Base-by-base conservation (phyloP, 202 grass and related monocot species). In the Eragrostis tef region DNA sequence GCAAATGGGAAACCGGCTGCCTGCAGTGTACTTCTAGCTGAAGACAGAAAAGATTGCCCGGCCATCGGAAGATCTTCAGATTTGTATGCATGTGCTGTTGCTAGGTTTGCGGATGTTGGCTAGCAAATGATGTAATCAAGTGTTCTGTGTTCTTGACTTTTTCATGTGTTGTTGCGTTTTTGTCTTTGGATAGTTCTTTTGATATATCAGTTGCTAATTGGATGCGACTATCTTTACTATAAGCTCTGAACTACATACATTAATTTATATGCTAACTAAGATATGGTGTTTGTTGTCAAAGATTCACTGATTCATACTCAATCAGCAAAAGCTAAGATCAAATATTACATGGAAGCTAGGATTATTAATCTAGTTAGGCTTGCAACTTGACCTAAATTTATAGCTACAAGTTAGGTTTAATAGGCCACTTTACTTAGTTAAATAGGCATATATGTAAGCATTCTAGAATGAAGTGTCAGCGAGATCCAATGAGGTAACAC, bases 261-360 rank as follows among this genome's bases (percentile, higher is more conserved):
- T 81, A 43, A 47, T 78, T 81, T 51, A 54, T 82, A 89, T 54
- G 68, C 24, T 70, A 69, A 27, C 45, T 86, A 21, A 83, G 83
- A 86, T 89, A 74, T 29, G 62, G 68, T 56, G 74, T 69, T 67
- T 79, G 68, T 69, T 89, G 74, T 73, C 79, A 86, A 74, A 86
- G 74, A 83, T 89, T 79, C 61, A 51, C 65, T 83, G 60, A 48
- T 82, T 73, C 67, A 82, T 78, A 58, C 79, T 74, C 80, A 15
- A 83, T 61, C 31, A 69, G 79, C 73, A 73, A 89, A 89, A 86
- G 74, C 45, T 51, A 44, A 13, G 27, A 61, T 73, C 78, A 67
- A 62, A 27, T 62, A 67, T 75, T 58, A 42, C 43, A 68, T 79
- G 61, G 52, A 79, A 67, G 68, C 17, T 74, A 44, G 21, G 11